A percentile compares a stretch with the other conserved stretches of the same genome.
Conservation (phyloP, 305 asterid species). For the Striga hermonthica region DNA sequence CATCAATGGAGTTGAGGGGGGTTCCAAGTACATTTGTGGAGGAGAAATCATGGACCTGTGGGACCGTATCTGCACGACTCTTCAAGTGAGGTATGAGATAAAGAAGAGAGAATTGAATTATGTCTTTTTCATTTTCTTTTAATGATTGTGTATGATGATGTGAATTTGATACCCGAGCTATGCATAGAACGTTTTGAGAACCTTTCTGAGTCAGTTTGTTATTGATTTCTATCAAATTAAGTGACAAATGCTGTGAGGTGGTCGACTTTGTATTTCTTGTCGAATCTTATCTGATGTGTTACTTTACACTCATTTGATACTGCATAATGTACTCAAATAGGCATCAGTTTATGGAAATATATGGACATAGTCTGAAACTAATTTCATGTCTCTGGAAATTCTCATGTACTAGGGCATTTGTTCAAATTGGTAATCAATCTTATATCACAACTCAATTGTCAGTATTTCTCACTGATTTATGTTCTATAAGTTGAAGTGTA, state of each 20-base stretch:
- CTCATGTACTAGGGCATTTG: not conserved
- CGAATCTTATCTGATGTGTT: not conserved
- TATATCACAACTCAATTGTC: not conserved
- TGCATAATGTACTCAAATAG: not conserved
- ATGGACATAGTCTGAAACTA: conserved; percentile 1
- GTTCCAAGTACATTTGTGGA: conserved; percentile 60
- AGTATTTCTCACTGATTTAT: conserved; percentile 13
- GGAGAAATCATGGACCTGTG: conserved; percentile 80
- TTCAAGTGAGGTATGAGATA: conserved; percentile 50
- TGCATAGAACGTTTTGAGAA: not conserved
- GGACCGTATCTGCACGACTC: conserved; percentile 76
- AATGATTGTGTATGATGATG: not conserved
- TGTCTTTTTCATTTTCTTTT: not conserved
- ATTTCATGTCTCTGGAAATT: not conserved
- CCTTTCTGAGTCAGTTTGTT: conserved; percentile 13
- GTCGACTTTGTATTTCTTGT: not conserved
- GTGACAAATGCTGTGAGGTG: not conserved
- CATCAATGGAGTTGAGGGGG: conserved; percentile 84
- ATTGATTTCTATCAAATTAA: not conserved
- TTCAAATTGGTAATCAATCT: not conserved
- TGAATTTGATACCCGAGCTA: conserved; percentile 14
- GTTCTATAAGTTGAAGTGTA: not conserved
- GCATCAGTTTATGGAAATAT: conserved; percentile 3
- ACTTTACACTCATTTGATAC: not conserved
- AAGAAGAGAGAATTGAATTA: not conserved